Conservation (phyloP, 345 rosid species). For the Clarkia xantiana region DNA sequence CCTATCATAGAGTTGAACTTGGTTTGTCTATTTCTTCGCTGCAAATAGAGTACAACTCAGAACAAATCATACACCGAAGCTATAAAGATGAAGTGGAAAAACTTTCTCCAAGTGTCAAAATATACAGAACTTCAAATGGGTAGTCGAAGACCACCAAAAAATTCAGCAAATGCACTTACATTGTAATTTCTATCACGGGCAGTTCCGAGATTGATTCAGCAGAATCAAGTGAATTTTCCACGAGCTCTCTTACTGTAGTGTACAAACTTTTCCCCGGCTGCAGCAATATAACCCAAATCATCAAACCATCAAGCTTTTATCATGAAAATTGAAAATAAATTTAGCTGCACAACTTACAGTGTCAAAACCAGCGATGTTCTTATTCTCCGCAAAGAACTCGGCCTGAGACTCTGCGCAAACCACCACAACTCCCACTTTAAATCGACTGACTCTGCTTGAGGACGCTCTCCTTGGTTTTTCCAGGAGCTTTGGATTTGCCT, state of each 20-base stretch:
- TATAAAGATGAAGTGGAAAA: no score
- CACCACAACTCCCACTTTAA: neutral
- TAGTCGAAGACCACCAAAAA: neutral
- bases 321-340: neutral
- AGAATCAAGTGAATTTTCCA: constrained; percentile 90
- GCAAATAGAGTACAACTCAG: constrained; percentile 16
- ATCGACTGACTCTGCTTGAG: constrained; percentile 65
- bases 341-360: constrained; percentile 34
- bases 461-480: constrained; percentile 47
- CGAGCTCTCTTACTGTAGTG: constrained; percentile 88
- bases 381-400: constrained; percentile 96
- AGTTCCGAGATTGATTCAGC: constrained; percentile 87
- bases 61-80: neutral
- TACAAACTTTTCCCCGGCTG: constrained; percentile 89
- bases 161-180: constrained; percentile 25
- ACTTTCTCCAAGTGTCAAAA: no score
- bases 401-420: constrained; percentile 81
- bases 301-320: no score
- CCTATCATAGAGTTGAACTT: constrained; percentile 94
- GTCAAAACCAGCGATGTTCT: constrained; percentile 97
- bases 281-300: neutral
- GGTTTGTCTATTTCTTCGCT: constrained; percentile 84
- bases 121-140: no score
- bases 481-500: constrained; percentile 42
- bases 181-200: constrained; percentile 70